Evolutionary conservation across 176 grass and related monocot genomes (phyloP).

Genomic region (Sorghum bicolor): Sorghum_bicolor_NCBIv3 NC_012875.2:54346501-54347000

Average conservation of each 20-base stretch:
- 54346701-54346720: constrained; percentile 52
- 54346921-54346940: constrained; percentile 44
- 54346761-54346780: constrained; percentile 36
- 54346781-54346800: background rate
- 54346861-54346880: constrained; percentile 37
- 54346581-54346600: constrained; percentile 71
- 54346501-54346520: constrained; percentile 17
- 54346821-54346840: constrained; percentile 21
- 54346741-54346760: constrained; percentile 88
- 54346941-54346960: constrained; percentile 37
- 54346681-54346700: constrained; percentile 60
- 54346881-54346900: constrained; percentile 27
- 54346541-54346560: constrained; percentile 39
- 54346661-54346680: constrained; percentile 76
- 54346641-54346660: constrained; percentile 67
- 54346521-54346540: constrained; percentile 2
- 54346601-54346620: constrained; percentile 69
- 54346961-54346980: constrained; percentile 40
- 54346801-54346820: background rate
- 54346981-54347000: constrained; percentile 11
- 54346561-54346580: constrained; percentile 69
- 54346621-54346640: constrained; percentile 37
- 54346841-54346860: constrained; percentile 29
- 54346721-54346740: constrained; percentile 77
- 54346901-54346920: constrained; percentile 61